These are phyloP conservation scores for Phytophthora macrochlamydospora DNA, from an alignment of 352 stramenopile genomes.

Conservation along the genomic window DNA sequence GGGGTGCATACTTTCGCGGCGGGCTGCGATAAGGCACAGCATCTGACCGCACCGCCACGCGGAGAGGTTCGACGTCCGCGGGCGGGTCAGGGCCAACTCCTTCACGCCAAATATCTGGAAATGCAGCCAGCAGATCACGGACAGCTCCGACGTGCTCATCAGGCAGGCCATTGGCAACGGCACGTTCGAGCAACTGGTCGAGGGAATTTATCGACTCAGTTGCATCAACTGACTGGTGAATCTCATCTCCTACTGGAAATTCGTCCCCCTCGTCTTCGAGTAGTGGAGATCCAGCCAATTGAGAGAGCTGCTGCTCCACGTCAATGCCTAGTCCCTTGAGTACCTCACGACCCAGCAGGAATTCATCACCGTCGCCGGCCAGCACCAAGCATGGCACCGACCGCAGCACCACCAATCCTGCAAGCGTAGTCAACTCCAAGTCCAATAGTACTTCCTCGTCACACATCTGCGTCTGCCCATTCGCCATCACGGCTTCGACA, in stretches of 20 bases:
- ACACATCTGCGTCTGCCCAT: slow-evolving; percentile 1
- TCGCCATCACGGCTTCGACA: slow-evolving; percentile 9
- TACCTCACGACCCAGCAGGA: slow-evolving; percentile 7
- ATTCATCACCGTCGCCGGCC: not conserved
- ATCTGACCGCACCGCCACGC: not conserved
- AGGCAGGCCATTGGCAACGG: not conserved
- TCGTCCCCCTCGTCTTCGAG: slow-evolving; percentile 1
- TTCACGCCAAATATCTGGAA: slow-evolving; percentile 3
- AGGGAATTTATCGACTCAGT: not conserved
- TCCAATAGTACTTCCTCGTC: slow-evolving; percentile 7
- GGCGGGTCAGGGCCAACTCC: not conserved
- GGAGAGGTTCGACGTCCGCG: slow-evolving; percentile 3
- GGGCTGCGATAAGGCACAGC: slow-evolving; percentile 2
- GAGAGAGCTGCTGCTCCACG: slow-evolving; percentile 3
- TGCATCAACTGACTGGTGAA: not conserved
- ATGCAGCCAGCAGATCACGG: not conserved
- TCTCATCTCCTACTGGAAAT: slow-evolving; percentile 1
- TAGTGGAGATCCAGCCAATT: not conserved
- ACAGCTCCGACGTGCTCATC: not conserved
- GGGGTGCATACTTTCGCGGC: slow-evolving; percentile 9
- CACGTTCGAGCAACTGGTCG: not conserved
- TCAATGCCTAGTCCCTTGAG: slow-evolving; percentile 9
- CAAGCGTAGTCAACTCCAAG: slow-evolving; percentile 12
- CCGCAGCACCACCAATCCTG: slow-evolving; percentile 1
- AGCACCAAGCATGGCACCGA: slow-evolving; percentile 1